Percentiles rank a stretch among this genome's conserved stretches.
Evolutionary conservation across 2,329 filamentous ascomycete species (phyloP).

Genomic region (Colletotrichum siamense): DNA sequence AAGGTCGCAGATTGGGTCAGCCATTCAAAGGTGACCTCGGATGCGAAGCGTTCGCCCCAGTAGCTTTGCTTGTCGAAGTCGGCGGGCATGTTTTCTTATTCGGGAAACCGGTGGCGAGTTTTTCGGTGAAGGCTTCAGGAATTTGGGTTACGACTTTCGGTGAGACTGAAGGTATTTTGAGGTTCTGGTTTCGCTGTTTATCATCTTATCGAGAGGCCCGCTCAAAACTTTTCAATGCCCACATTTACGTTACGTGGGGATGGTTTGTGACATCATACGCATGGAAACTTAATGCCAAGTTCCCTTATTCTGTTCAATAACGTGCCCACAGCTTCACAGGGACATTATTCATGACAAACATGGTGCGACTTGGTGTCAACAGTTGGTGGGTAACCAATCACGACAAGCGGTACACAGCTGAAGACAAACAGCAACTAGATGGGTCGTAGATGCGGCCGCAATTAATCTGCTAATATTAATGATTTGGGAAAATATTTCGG

Average conservation of each 20-base stretch:
- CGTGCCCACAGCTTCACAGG: background rate
- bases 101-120: background rate
- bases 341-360: background rate
- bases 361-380: background rate
- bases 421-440: background rate
- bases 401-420: background rate
- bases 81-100: background rate
- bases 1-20: slow-evolving; percentile 47
- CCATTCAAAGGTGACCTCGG: slow-evolving; percentile 55
- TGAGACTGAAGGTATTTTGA: background rate
- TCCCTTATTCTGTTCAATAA: background rate
- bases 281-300: background rate
- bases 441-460: background rate
- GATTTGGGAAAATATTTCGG: background rate
- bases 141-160: background rate
- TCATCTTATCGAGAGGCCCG: background rate
- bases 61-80: slow-evolving; percentile 57
- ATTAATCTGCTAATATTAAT: background rate
- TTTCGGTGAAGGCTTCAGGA: background rate
- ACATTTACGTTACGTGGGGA: slow-evolving; percentile 7
- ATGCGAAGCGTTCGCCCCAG: slow-evolving; percentile 52
- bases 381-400: background rate
- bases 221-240: slow-evolving; percentile 12
- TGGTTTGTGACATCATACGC: slow-evolving; percentile 5
- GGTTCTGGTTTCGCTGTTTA: background rate